Conservation (phyloP, 495 filamentous ascomycete species). For the Evansstolkia leycettana region DNA sequence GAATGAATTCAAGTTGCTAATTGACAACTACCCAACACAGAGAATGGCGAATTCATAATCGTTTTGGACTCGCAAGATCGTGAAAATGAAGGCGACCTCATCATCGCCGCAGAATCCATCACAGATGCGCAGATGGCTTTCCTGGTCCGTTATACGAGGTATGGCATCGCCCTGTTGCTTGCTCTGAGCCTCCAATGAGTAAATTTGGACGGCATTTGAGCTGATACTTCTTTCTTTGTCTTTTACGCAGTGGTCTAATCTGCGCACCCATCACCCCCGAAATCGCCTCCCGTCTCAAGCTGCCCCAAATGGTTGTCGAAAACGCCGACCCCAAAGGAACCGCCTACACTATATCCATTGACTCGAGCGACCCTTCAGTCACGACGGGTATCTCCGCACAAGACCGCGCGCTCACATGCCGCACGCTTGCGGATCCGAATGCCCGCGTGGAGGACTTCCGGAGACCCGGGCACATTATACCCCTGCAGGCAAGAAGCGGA, state of each 20-base stretch:
- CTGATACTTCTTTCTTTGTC: slow-evolving; percentile 1
- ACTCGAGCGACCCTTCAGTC: slow-evolving; percentile 56
- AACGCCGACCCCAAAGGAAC: slow-evolving; percentile 81
- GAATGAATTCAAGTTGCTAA: slow-evolving; percentile 6
- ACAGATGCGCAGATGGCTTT: slow-evolving; percentile 90
- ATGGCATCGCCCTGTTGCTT: too few relatives aligned
- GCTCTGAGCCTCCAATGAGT: too few relatives aligned
- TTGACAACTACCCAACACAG: slow-evolving; percentile 30
- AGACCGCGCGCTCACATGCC: slow-evolving; percentile 73
- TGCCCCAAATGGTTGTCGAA: slow-evolving; percentile 80
- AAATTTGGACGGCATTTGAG: too few relatives aligned
- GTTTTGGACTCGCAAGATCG: slow-evolving; percentile 82
- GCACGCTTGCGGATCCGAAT: slow-evolving; percentile 58
- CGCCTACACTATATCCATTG: slow-evolving; percentile 82
- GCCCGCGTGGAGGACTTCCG: slow-evolving; percentile 51
- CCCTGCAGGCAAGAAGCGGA: slow-evolving; percentile 65
- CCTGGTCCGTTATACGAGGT: slow-evolving; percentile 74
- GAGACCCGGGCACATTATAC: slow-evolving; percentile 83
- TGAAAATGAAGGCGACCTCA: slow-evolving; percentile 97
- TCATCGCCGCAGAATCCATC: slow-evolving; percentile 79
- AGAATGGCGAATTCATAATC: slow-evolving; percentile 84
- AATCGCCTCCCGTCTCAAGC: slow-evolving; percentile 51
- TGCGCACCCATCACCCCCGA: slow-evolving; percentile 69
- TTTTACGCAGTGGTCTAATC: slow-evolving; percentile 57
- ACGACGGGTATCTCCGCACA: slow-evolving; percentile 86